These are phyloP conservation scores for Allodekkera sacchari DNA, from an alignment of 805 yeast species.

Conservation along the genomic window DNA sequence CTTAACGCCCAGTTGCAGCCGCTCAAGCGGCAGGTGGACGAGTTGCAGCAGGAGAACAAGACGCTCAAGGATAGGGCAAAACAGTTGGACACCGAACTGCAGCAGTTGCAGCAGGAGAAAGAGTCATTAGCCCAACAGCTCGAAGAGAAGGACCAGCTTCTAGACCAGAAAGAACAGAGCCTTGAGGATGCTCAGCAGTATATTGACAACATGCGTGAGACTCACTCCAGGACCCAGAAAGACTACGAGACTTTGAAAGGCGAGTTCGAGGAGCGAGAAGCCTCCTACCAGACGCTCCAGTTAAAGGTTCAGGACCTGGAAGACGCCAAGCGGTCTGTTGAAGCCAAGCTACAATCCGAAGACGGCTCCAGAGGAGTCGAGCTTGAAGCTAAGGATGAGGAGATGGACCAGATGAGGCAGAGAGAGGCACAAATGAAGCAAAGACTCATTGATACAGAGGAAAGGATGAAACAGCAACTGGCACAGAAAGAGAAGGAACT, in stretches of 20 bases:
- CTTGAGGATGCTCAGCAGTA: not conserved
- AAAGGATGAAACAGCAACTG: too few species aligned
- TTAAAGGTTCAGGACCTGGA: too few species aligned
- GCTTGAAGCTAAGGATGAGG: too few species aligned
- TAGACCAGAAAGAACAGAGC: not conserved
- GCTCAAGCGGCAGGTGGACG: constrained; percentile 4
- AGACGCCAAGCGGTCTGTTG: too few species aligned
- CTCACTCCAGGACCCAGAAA: not conserved
- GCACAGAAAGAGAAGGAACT: too few species aligned
- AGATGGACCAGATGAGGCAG: too few species aligned
- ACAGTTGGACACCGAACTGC: not conserved
- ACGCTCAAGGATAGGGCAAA: not conserved
- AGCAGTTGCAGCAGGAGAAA: constrained; percentile 1
- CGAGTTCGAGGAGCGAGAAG: too few species aligned
- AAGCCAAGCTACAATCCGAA: too few species aligned
- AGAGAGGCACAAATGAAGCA: too few species aligned
- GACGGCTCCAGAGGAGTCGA: too few species aligned
- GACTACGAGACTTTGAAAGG: constrained; percentile 2
- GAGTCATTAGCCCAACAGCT: constrained; percentile 4
- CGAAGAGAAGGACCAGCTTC: not conserved
- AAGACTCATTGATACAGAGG: too few species aligned
- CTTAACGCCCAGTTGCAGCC: constrained; percentile 3
- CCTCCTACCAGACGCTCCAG: too few species aligned
- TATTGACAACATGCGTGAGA: not conserved
- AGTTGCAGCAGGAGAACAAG: constrained; percentile 4